Conservation (phyloP, 306 rosid genomes). For the barrel medic (Medicago truncatula) region DNA sequence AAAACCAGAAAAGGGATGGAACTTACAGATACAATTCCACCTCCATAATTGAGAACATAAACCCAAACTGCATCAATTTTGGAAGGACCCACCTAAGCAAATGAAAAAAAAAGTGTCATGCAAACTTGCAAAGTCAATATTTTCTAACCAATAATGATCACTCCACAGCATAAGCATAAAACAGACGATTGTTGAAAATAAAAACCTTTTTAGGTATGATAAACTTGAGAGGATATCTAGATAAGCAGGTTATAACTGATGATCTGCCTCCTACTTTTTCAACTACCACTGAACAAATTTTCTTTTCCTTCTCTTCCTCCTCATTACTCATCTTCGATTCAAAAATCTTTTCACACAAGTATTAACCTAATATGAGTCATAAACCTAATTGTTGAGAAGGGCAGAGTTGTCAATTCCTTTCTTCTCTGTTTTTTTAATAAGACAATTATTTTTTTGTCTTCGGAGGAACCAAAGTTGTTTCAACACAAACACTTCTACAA, state of each 20-base stretch:
- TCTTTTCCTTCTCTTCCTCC: slow-evolving; percentile 42
- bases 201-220: slow-evolving; percentile 80
- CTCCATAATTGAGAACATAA: slow-evolving; percentile 84
- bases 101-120: slow-evolving; percentile 9
- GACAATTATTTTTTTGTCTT: too few relatives aligned
- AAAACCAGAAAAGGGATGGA: slow-evolving; percentile 11
- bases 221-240: slow-evolving; percentile 89
- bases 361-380: too few relatives aligned
- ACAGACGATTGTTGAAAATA: slow-evolving; percentile 26
- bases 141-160: slow-evolving; percentile 23
- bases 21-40: slow-evolving; percentile 91
- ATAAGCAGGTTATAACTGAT: slow-evolving; percentile 66
- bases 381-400: too few relatives aligned
- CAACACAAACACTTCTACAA: background rate
- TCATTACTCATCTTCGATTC: slow-evolving; percentile 24
- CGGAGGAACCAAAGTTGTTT: slow-evolving; percentile 20
- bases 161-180: slow-evolving; percentile 1
- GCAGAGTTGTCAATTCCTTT: too few relatives aligned
- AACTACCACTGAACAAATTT: slow-evolving; percentile 60
- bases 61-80: slow-evolving; percentile 83
- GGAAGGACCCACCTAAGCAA: slow-evolving; percentile 78
- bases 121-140: too few relatives aligned
- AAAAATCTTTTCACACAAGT: background rate
- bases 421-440: too few relatives aligned
- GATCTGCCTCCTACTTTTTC: slow-evolving; percentile 83